Base-by-base conservation (phyloP, 352 stramenopile genomes). In the Phytopythium helicoides region DNA sequence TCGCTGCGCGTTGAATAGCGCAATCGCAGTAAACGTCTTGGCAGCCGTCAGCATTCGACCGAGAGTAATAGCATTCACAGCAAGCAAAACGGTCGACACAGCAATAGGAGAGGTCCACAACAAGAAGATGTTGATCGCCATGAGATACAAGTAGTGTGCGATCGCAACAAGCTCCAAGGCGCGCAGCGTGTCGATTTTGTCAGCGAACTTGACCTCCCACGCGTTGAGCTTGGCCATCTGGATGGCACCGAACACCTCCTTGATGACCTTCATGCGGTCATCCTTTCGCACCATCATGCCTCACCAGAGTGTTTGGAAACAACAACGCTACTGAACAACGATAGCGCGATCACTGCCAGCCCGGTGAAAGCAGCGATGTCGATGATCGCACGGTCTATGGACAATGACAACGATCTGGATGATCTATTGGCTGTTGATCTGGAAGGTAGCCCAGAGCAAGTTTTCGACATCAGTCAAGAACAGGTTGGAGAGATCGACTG, bases 151-250 rank as follows among this genome's bases (percentile, higher is more conserved):
- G 40, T 51, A 70, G 11, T 41, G 39, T 51, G 45, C 59, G 94
- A 90, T 72, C 77, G 22, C 81, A 96, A 34, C 8, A 23, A 47
- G 53, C 54, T 97, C 89, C 9, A 68, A 66, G 6, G 71, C 60
- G 21, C 89, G 75, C 6, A 87, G 47, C 25, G 48, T 18, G 15
- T 58, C 38, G 10, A 97, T 68, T 58, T 89, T 82, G 34, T 34
- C 41, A 5, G 9, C 10, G 36, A 89, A 87, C 19, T 64, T 69
- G 19, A 67, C 55, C 64, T 99, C 95, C 95, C 95, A 99, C 1
- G 91, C 93, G 53, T 98, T 97, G 1, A 98, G 63, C 58, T 99
- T 99, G 57, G 99, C 89, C 36, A 98, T 79, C 66, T 98, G 90
- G 54, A 98, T 98, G 11, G 85, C 81, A 12, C 78, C 62, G 37